These are phyloP conservation scores for Rhizopogon vinicolor DNA, from an alignment of 768 basidiomycete genomes.

Conservation along the genomic window DNA sequence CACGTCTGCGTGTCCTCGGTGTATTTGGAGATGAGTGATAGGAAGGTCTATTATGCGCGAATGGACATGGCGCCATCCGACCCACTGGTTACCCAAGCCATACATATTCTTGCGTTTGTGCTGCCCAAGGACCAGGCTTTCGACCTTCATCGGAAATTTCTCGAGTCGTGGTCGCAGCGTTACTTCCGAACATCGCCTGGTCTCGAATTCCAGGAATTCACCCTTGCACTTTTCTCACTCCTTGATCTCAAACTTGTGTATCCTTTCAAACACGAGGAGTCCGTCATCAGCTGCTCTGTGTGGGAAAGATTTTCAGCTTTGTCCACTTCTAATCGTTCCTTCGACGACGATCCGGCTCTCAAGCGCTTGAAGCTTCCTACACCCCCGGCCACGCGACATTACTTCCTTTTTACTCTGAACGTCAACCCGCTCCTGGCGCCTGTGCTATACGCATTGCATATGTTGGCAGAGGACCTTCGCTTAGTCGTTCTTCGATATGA, in stretches of 20 bases:
- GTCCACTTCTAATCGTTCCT: slow-evolving; percentile 40
- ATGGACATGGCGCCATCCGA: slow-evolving; percentile 56
- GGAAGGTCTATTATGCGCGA: slow-evolving; percentile 38
- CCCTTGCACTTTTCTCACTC: slow-evolving; percentile 42
- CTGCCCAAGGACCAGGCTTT: slow-evolving; percentile 56
- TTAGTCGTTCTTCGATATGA: slow-evolving; percentile 52
- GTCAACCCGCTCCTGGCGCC: slow-evolving; percentile 49
- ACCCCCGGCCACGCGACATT: slow-evolving; percentile 19
- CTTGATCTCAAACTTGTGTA: slow-evolving; percentile 37
- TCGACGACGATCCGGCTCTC: slow-evolving; percentile 59
- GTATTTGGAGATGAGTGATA: slow-evolving; percentile 50
- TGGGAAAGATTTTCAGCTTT: slow-evolving; percentile 46
- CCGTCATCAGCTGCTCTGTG: slow-evolving; percentile 15
- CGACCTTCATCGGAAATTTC: slow-evolving; percentile 48
- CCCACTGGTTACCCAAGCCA: slow-evolving; percentile 49
- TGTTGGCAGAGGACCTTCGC: slow-evolving; percentile 68
- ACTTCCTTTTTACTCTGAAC: slow-evolving; percentile 19
- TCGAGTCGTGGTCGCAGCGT: slow-evolving; percentile 50
- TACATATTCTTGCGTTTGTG: slow-evolving; percentile 59
- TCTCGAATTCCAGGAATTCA: slow-evolving; percentile 56
- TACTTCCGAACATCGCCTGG: slow-evolving; percentile 38
- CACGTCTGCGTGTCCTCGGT: slow-evolving; percentile 48
- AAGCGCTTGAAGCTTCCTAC: slow-evolving; percentile 36
- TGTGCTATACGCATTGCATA: slow-evolving; percentile 72
- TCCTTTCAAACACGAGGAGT: slow-evolving; percentile 9